phyloP scores from a whole-genome alignment of 257 asterid species.

The Handroanthus guayacan region DNA sequence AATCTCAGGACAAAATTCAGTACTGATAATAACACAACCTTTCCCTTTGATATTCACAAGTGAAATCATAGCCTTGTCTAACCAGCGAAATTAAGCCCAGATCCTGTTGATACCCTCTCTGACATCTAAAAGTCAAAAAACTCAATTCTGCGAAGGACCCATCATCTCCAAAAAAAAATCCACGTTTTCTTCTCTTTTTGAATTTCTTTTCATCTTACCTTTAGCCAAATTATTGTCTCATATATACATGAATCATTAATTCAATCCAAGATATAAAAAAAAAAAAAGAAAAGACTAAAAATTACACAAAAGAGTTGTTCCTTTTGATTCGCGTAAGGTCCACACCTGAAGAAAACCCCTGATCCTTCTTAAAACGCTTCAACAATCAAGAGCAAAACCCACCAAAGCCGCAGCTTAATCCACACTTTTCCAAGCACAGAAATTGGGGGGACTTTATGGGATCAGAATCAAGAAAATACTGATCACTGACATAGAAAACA shows the following conservation, averaged over 20 bases:
- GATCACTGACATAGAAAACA: not conserved
- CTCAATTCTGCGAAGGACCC: not conserved
- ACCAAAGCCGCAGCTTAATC: constrained; percentile 14
- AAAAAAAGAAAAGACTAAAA: not conserved
- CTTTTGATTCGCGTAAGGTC: not conserved
- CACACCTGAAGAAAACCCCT: constrained; percentile 32
- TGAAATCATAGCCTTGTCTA: not conserved
- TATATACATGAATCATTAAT: not conserved
- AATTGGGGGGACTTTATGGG: not conserved
- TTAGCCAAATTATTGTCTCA: not conserved
- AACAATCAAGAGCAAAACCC: constrained; percentile 27
- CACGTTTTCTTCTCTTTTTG: not conserved
- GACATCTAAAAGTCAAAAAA: not conserved
- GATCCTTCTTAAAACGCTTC: constrained; percentile 23
- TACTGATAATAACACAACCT: not conserved
- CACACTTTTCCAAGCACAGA: not conserved
- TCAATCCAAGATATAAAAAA: not conserved
- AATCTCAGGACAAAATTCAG: not conserved
- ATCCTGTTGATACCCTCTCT: not conserved
- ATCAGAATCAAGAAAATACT: not conserved
- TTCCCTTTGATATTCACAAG: not conserved
- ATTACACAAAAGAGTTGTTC: not conserved
- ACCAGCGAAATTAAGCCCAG: not conserved
- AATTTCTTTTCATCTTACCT: not conserved
- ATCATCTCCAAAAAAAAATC: not conserved